Base-by-base conservation (phyloP, 164 flowering plant genomes). In the Nymphaea colorata region DNA sequence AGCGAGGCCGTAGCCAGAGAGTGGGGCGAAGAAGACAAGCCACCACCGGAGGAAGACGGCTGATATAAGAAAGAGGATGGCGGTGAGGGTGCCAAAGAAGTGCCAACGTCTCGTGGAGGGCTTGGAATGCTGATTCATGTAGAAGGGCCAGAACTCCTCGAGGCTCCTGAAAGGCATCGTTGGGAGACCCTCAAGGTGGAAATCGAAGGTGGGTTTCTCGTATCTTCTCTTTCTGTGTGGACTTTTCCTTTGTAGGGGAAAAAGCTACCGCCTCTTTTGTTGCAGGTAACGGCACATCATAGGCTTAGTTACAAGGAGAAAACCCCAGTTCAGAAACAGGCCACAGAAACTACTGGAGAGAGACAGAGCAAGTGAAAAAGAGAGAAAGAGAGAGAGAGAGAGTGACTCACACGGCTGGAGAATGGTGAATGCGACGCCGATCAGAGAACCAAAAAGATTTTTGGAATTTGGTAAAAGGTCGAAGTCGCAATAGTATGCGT, bases 61-160 rank as follows among this genome's bases (percentile, higher is more conserved):
- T 55, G 57, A 79, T 0, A 86, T 25, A 67, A 87, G 72, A 4
- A 81, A 66, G 45, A 87, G 25, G 15, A 80, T 70, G 67, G 82
- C 78, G 4, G 75, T 42, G 3, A 86, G 81, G n/a, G 92, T 89
- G 61, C 93, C 97, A 4, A 72, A 74, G 66, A 93, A 90, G 73
- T 93, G 98, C 98, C 94, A 93, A 6, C 94, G 84, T 74, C 98
- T 81, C 7, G 98, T 93, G 4, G 87, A 82, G 69, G 86, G 79
- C 67, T 93, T 90, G 3, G 98, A 88, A 79, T 93, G 98, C 69
- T 93, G 98, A 72, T 15, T 90, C 77, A 93, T 76, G 71, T 93
- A 93, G 73, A 90, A 89, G 5, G 85, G 76, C 98, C 98, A 93
- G 75, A 93, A 93, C 69, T 93, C 98, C 4, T 89, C 97, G 59